Conservation (phyloP, 2,329 filamentous ascomycete genomes). For the Whalleya microplaca region DNA sequence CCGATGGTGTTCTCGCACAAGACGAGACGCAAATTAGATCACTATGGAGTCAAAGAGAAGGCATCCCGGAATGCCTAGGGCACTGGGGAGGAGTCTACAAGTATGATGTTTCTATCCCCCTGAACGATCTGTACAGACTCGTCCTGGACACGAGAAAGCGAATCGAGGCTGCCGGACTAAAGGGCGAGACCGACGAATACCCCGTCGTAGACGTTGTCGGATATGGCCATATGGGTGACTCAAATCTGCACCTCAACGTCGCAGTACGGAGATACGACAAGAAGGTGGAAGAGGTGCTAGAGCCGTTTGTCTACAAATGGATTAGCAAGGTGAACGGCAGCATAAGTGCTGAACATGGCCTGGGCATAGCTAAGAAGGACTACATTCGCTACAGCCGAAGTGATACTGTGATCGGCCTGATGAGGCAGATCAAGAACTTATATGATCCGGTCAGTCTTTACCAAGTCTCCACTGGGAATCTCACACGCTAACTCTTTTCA, state of each 20-base stretch:
- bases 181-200: slow-evolving; percentile 74
- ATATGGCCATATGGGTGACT: slow-evolving; percentile 98
- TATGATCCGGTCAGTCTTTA: slow-evolving; percentile 83
- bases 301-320: slow-evolving; percentile 98
- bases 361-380: slow-evolving; percentile 93
- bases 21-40: slow-evolving; percentile 86
- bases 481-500: slow-evolving; percentile 19
- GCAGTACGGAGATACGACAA: slow-evolving; percentile 82
- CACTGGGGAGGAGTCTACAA: slow-evolving; percentile 97
- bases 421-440: slow-evolving; percentile 92
- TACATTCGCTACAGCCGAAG: slow-evolving; percentile 93
- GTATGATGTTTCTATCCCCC: slow-evolving; percentile 94
- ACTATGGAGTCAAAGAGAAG: slow-evolving; percentile 92
- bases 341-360: slow-evolving; percentile 94
- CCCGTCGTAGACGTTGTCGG: slow-evolving; percentile 91
- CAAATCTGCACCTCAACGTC: slow-evolving; percentile 93
- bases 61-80: slow-evolving; percentile 84
- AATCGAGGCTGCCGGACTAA: slow-evolving; percentile 73
- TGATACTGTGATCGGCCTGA: slow-evolving; percentile 83
- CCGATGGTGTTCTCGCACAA: slow-evolving; percentile 89
- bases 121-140: slow-evolving; percentile 82
- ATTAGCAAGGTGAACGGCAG: slow-evolving; percentile 85
- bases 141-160: slow-evolving; percentile 82
- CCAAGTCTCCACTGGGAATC: slow-evolving; percentile 2
- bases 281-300: slow-evolving; percentile 81